These are phyloP conservation scores for Sphagnum contortum DNA, from an alignment of 225 moss, liverwort and hornwort genomes.

Conservation along the genomic window DNA sequence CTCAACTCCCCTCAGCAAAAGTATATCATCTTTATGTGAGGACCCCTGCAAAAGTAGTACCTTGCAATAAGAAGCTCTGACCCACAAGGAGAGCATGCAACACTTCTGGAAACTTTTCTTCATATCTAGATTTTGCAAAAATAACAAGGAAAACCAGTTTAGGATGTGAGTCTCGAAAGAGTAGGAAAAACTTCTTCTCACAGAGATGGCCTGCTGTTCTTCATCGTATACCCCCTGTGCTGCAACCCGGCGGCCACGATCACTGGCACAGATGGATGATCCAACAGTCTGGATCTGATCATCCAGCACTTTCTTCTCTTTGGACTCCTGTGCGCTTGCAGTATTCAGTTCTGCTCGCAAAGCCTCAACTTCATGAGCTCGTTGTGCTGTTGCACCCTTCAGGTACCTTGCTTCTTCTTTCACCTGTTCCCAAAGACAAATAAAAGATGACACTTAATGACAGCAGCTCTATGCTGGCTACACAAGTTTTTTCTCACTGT, in stretches of 20 bases:
- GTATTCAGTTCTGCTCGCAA: slow-evolving; percentile 20
- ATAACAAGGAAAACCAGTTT: too few species aligned
- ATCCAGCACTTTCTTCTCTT: slow-evolving; percentile 20
- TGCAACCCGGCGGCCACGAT: slow-evolving; percentile 19
- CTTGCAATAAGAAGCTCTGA: too few species aligned
- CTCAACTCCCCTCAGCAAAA: too few species aligned
- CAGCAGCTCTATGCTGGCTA: too few species aligned
- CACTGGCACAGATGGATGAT: slow-evolving; percentile 15
- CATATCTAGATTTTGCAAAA: too few species aligned
- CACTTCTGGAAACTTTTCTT: too few species aligned
- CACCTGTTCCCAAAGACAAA: slow-evolving; percentile 10
- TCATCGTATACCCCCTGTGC: slow-evolving; percentile 29
- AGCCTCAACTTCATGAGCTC: slow-evolving; percentile 19
- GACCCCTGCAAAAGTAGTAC: too few species aligned
- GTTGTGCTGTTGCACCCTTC: slow-evolving; percentile 16
- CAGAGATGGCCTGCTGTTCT: slow-evolving; percentile 33
- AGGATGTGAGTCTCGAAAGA: too few species aligned
- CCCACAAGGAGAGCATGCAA: too few species aligned
- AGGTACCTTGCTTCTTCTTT: slow-evolving; percentile 31
- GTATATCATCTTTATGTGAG: too few species aligned
- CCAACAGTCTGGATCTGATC: slow-evolving; percentile 16
- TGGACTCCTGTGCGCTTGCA: slow-evolving; percentile 11
- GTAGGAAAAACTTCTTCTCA: slow-evolving; percentile 1
- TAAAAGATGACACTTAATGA: too few species aligned
- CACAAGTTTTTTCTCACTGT: too few species aligned